Percentiles rank a stretch among this genome's conserved stretches.
Conservation (phyloP, 2,329 filamentous ascomycete genomes). For the Nemania sp. region DNA sequence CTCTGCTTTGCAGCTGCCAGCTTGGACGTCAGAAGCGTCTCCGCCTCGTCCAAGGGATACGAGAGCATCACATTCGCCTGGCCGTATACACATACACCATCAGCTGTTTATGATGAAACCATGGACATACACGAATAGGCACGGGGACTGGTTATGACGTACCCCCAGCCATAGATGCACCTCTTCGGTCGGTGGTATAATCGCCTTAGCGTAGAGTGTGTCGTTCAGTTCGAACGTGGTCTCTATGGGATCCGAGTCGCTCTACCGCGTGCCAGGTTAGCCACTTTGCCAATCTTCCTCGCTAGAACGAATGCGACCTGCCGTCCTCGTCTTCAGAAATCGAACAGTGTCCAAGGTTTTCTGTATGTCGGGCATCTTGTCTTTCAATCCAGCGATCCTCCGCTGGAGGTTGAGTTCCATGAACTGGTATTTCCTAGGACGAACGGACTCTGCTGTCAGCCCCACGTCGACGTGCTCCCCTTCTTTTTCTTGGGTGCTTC, state of each 20-base stretch:
- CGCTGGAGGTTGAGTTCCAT: slow-evolving; percentile 95
- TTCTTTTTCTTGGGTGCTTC: neutral
- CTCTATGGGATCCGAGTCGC: slow-evolving; percentile 71
- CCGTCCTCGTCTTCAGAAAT: slow-evolving; percentile 78
- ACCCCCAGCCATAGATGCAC: slow-evolving; percentile 97
- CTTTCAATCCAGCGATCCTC: slow-evolving; percentile 76
- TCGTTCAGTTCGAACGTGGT: slow-evolving; percentile 97
- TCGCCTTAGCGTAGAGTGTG: slow-evolving; percentile 88
- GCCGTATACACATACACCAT: neutral
- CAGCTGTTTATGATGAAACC: neutral
- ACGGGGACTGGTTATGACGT: slow-evolving; percentile 39
- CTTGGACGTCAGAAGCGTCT: slow-evolving; percentile 76
- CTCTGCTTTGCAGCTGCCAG: slow-evolving; percentile 77
- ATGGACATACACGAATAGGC: neutral
- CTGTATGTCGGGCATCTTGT: slow-evolving; percentile 96
- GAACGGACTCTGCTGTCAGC: slow-evolving; percentile 25
- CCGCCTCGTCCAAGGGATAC: slow-evolving; percentile 87
- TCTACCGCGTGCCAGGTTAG: slow-evolving; percentile 36
- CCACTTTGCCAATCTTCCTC: neutral
- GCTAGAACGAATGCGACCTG: slow-evolving; percentile 38
- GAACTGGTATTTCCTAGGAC: slow-evolving; percentile 91
- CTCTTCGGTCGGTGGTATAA: slow-evolving; percentile 80
- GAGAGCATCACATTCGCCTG: slow-evolving; percentile 96
- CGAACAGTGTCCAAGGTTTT: slow-evolving; percentile 92
- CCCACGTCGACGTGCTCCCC: too few species aligned